phyloP scores from a whole-genome alignment of 2,329 filamentous ascomycete genomes.

The Xylaria sp. region DNA sequence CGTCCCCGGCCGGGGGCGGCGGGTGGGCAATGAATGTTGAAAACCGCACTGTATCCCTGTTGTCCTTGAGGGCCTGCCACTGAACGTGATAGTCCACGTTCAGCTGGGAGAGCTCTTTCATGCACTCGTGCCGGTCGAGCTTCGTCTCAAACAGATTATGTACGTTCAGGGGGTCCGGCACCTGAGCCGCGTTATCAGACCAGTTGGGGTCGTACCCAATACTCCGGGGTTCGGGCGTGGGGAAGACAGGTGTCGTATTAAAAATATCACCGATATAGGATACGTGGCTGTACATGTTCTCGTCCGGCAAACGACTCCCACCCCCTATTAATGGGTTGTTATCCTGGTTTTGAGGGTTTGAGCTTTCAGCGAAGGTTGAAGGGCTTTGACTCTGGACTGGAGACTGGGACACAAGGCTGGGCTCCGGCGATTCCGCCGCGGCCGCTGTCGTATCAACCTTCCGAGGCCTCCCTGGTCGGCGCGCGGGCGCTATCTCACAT shows the following conservation, averaged over 20 bases:
- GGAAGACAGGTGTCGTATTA: not conserved
- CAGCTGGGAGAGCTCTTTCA: slow-evolving; percentile 24
- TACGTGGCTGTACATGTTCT: no score
- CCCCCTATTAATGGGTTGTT: no score
- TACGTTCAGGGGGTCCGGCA: slow-evolving; percentile 13
- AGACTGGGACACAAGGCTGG: not conserved
- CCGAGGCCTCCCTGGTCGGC: slow-evolving; percentile 21
- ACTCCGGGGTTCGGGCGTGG: not conserved
- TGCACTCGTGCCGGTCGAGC: slow-evolving; percentile 20
- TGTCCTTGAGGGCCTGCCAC: slow-evolving; percentile 1
- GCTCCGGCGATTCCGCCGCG: not conserved
- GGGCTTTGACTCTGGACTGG: no score
- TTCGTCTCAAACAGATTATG: slow-evolving; percentile 18
- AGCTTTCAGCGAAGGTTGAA: no score
- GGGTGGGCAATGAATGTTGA: slow-evolving; percentile 12
- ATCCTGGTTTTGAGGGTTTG: no score
- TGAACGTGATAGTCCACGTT: slow-evolving; percentile 24
- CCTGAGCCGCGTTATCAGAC: not conserved
- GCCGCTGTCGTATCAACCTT: slow-evolving; percentile 5
- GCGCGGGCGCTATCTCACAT: slow-evolving; percentile 21
- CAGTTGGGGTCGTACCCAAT: slow-evolving; percentile 8
- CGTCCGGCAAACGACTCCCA: no score
- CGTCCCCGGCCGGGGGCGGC: slow-evolving; percentile 13
- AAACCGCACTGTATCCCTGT: slow-evolving; percentile 8
- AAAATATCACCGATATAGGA: not conserved